Percentiles rank a stretch among this genome's conserved stretches.
phyloP scores from a whole-genome alignment of 208 protist genomes.

The Trypanosoma avium region DNA sequence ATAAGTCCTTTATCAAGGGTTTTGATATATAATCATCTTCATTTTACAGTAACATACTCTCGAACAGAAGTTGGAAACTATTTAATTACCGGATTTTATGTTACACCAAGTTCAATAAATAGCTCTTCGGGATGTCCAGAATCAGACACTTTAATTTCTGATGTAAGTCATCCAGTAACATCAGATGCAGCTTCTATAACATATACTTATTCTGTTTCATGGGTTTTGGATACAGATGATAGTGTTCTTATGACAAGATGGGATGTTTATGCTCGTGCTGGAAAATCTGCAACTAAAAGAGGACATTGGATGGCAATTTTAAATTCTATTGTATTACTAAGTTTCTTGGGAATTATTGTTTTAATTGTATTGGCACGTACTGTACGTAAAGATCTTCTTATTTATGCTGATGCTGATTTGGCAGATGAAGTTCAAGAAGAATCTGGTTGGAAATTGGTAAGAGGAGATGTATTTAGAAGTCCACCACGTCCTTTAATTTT shows the following conservation, averaged over 20 bases:
- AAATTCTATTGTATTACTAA: constrained; percentile 94
- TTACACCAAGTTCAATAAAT: constrained; percentile 20
- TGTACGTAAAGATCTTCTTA: constrained; percentile 91
- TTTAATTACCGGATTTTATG: constrained; percentile 59
- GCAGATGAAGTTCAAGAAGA: constrained; percentile 71
- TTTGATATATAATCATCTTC: constrained; percentile 70
- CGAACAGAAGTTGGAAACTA: not conserved
- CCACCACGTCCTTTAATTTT: constrained; percentile 78
- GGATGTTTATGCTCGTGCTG: constrained; percentile 85
- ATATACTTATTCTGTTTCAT: constrained; percentile 58
- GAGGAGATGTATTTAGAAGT: constrained; percentile 96
- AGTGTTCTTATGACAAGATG: constrained; percentile 91
- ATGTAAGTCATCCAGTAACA: not conserved
- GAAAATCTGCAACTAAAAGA: constrained; percentile 17
- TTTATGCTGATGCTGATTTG: constrained; percentile 47
- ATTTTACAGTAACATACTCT: constrained; percentile 51
- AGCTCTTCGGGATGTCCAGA: constrained; percentile 8
- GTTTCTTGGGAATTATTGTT: constrained; percentile 93
- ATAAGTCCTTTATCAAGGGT: not conserved
- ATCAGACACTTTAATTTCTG: not conserved
- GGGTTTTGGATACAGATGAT: constrained; percentile 31
- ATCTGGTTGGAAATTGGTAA: constrained; percentile 95
- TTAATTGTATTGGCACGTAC: constrained; percentile 95
- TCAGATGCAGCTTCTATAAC: constrained; percentile 33
- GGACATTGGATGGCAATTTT: constrained; percentile 96